These are phyloP conservation scores for Colletotrichum sp. DNA, from an alignment of 2,329 filamentous ascomycete species.

Conservation along the genomic window DNA sequence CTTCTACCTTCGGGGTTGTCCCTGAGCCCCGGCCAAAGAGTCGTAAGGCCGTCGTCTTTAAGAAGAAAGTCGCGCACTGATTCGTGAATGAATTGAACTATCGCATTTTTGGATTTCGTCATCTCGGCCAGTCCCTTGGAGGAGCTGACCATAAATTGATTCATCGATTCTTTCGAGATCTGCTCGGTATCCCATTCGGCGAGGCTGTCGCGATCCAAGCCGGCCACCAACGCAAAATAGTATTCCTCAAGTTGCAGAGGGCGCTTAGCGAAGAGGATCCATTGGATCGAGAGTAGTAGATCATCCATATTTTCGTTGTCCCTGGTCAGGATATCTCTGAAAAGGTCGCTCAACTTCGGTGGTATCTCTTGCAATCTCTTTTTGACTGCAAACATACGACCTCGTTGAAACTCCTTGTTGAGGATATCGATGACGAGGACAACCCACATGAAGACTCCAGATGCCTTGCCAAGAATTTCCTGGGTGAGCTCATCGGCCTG, in stretches of 20 bases:
- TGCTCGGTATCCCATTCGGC: constrained; percentile 22
- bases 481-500: background rate
- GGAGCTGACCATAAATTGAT: constrained; percentile 34
- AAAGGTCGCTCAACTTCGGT: constrained; percentile 43
- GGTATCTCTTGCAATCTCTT: constrained; percentile 34
- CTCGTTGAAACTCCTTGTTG: constrained; percentile 35
- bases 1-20: background rate
- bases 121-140: constrained; percentile 54
- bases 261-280: constrained; percentile 49
- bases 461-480: constrained; percentile 39
- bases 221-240: constrained; percentile 38
- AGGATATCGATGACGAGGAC: constrained; percentile 42
- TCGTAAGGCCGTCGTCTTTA: background rate
- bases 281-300: constrained; percentile 50
- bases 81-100: constrained; percentile 54
- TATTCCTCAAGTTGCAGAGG: constrained; percentile 44
- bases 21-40: background rate
- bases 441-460: constrained; percentile 50
- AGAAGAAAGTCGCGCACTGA: constrained; percentile 48
- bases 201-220: constrained; percentile 22
- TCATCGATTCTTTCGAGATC: constrained; percentile 23
- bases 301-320: constrained; percentile 44
- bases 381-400: background rate
- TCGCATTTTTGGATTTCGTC: constrained; percentile 28
- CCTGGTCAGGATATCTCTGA: constrained; percentile 51